Percentiles rank a stretch among this genome's conserved stretches.
These are phyloP conservation scores for Ambrosiella xylebori DNA, from an alignment of 2,329 filamentous ascomycete species.

Conservation along the genomic window DNA sequence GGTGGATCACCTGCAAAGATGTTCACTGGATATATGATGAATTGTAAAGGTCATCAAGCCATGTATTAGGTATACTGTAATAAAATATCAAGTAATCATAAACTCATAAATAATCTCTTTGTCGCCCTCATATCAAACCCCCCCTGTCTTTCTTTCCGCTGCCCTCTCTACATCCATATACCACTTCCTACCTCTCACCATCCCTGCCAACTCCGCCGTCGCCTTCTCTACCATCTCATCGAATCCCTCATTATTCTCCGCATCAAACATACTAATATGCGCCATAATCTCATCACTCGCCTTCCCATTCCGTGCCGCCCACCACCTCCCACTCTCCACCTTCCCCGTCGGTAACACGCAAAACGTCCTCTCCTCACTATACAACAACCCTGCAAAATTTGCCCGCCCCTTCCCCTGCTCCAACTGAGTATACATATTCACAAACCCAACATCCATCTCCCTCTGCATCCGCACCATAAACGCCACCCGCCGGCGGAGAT, in stretches of 20 bases:
- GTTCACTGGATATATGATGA: too few species aligned
- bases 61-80: not conserved
- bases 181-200: conserved; percentile 45
- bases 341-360: conserved; percentile 57
- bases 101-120: not conserved
- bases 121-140: not conserved
- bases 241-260: conserved; percentile 56
- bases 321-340: conserved; percentile 39
- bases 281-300: conserved; percentile 64
- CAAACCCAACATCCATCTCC: conserved; percentile 57
- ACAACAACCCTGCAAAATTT: conserved; percentile 8
- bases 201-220: conserved; percentile 44
- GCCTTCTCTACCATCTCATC: conserved; percentile 48
- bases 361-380: conserved; percentile 49
- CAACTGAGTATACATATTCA: conserved; percentile 74
- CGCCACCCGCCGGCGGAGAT: conserved; percentile 58
- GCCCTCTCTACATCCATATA: conserved; percentile 24
- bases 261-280: conserved; percentile 70
- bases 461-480: conserved; percentile 46
- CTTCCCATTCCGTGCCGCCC: conserved; percentile 58
- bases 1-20: too few species aligned
- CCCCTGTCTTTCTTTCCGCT: not conserved
- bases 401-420: conserved; percentile 44
- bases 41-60: not conserved
- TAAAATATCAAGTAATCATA: not conserved